Evolutionary conservation across 495 filamentous ascomycete species (phyloP).

Genomic region (Diplogelasinospora grovesii): DNA sequence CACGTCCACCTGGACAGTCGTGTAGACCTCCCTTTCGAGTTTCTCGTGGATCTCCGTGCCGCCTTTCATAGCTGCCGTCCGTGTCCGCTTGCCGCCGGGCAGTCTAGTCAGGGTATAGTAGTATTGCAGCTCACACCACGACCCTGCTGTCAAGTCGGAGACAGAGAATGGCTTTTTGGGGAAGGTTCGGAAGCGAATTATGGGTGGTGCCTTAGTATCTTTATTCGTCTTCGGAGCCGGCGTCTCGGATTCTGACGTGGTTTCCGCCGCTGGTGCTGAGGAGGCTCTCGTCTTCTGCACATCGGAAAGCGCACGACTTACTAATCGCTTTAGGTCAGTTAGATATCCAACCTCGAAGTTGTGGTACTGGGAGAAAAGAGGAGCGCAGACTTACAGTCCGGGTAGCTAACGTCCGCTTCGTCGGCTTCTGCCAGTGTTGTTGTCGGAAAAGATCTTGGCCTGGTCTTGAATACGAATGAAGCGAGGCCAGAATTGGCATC

Average conservation of each 20-base stretch:
- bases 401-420: slow-evolving; percentile 29
- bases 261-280: neutral
- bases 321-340: slow-evolving; percentile 53
- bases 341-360: no score
- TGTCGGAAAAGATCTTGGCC: slow-evolving; percentile 5
- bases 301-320: slow-evolving; percentile 41
- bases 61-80: slow-evolving; percentile 74
- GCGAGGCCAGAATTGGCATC: slow-evolving; percentile 2
- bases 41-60: slow-evolving; percentile 72
- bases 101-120: slow-evolving; percentile 73
- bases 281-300: slow-evolving; percentile 1
- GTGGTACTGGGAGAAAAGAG: slow-evolving; percentile 1
- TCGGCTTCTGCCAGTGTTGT: no score
- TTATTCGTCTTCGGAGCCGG: no score
- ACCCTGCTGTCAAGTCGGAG: slow-evolving; percentile 76
- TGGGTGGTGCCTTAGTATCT: slow-evolving; percentile 37
- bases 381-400: slow-evolving; percentile 45
- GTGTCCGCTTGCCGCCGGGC: slow-evolving; percentile 57
- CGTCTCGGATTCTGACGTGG: slow-evolving; percentile 3
- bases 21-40: slow-evolving; percentile 80
- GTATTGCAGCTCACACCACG: slow-evolving; percentile 96
- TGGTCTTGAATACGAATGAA: slow-evolving; percentile 14
- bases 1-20: slow-evolving; percentile 63
- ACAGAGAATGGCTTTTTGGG: slow-evolving; percentile 82
- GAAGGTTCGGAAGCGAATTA: slow-evolving; percentile 67